Evolutionary conservation across 768 basidiomycete genomes (phyloP).

Genomic region (Cyclocybe aegerita): DNA sequence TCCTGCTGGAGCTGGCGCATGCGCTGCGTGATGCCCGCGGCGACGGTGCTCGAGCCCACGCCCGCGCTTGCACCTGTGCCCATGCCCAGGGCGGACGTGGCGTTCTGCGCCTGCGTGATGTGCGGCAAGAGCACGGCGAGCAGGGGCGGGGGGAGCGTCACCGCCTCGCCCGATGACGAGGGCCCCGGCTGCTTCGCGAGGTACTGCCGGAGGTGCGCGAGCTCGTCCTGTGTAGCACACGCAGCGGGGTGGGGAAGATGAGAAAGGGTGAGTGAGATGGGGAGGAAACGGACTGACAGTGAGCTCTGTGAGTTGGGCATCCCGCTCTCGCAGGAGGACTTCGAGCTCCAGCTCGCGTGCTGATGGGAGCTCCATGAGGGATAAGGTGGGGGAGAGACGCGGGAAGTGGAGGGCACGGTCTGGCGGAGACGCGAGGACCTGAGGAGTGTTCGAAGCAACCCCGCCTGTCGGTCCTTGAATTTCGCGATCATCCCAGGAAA

Average conservation of each 20-base stretch:
- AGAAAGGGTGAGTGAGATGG: neutral
- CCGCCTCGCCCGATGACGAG: constrained; percentile 51
- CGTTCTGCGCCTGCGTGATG: constrained; percentile 42
- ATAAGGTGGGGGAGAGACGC: constrained; percentile 5
- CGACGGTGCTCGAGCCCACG: constrained; percentile 49
- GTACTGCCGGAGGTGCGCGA: constrained; percentile 65
- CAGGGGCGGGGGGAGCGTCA: constrained; percentile 71
- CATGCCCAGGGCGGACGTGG: constrained; percentile 23
- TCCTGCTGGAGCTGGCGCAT: constrained; percentile 77
- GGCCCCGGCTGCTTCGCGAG: constrained; percentile 59
- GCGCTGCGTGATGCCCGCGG: constrained; percentile 75
- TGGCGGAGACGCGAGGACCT: constrained; percentile 7
- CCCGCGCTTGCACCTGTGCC: too few relatives aligned
- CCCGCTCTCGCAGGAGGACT: constrained; percentile 70
- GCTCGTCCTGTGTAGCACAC: constrained; percentile 58
- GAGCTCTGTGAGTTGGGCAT: constrained; percentile 69
- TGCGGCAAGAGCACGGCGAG: constrained; percentile 71
- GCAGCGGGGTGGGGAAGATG: constrained; percentile 12
- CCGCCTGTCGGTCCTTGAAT: constrained; percentile 15
- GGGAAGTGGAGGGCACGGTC: constrained; percentile 6
- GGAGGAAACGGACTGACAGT: constrained; percentile 49
- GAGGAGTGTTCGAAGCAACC: constrained; percentile 12
- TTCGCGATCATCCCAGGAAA: neutral
- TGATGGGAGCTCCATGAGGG: constrained; percentile 66
- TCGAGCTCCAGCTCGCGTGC: constrained; percentile 82